Conservation (phyloP, 371 early-diverging fungal genomes). For the Rhizopus microsporus region DNA sequence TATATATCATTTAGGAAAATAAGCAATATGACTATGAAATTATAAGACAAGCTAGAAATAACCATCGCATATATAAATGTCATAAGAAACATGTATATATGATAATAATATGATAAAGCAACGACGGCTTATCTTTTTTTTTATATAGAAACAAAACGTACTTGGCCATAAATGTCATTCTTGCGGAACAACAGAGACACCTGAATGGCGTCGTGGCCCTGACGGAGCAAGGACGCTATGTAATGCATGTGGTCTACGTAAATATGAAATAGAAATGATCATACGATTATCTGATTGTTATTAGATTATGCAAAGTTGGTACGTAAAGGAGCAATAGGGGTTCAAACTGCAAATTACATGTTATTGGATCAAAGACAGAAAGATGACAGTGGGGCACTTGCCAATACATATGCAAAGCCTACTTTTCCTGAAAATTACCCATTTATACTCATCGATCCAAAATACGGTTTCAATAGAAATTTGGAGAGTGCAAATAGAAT, state of each 20-base stretch:
- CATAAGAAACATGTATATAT: constrained; percentile 36
- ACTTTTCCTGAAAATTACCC: constrained; percentile 17
- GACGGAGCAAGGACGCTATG: constrained; percentile 68
- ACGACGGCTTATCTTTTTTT: neutral
- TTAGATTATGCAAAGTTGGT: constrained; percentile 30
- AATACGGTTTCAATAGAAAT: constrained; percentile 9
- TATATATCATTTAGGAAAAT: constrained; percentile 5
- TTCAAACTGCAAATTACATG: constrained; percentile 23
- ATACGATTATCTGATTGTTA: neutral
- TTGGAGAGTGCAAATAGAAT: no score
- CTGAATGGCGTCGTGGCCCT: constrained; percentile 73
- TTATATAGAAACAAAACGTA: constrained; percentile 33
- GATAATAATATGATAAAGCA: neutral
- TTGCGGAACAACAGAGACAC: constrained; percentile 65
- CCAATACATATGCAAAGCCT: neutral
- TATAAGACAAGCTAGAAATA: constrained; percentile 40
- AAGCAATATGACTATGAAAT: constrained; percentile 33
- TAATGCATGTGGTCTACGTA: constrained; percentile 71
- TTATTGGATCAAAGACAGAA: neutral
- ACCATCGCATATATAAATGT: constrained; percentile 30
- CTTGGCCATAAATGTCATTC: constrained; percentile 55
- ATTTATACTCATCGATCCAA: constrained; percentile 26
- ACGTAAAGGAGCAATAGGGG: constrained; percentile 24
- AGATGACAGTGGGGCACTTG: neutral
- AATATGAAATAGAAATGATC: constrained; percentile 10